Percentiles rank a stretch among this genome's conserved stretches.
Evolutionary conservation across 306 rosid genomes (phyloP).

Genomic region (Alnus glutinosa): DNA sequence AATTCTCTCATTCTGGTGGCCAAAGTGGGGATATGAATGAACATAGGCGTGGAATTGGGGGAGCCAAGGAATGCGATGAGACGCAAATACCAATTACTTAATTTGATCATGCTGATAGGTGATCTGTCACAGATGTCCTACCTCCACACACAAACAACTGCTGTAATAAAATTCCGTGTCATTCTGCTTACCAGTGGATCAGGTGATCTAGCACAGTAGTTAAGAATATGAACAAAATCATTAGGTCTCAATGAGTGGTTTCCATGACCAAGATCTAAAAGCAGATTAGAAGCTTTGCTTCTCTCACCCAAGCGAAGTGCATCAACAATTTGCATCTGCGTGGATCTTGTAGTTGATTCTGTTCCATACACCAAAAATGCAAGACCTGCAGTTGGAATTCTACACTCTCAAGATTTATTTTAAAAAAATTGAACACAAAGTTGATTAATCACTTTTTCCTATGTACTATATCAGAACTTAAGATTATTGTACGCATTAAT

Average conservation of each 20-base stretch:
- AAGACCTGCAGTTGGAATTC: conserved; percentile 36
- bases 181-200: conserved; percentile 80
- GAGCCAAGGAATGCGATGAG: no score
- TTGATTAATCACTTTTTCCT: neutral
- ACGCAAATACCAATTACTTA: neutral
- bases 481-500: neutral
- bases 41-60: neutral
- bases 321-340: conserved; percentile 56
- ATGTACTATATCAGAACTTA: no score
- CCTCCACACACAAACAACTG: neutral
- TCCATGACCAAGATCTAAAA: conserved; percentile 49
- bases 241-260: conserved; percentile 46
- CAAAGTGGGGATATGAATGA: neutral
- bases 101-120: neutral
- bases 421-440: neutral
- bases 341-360: conserved; percentile 29
- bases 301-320: conserved; percentile 65
- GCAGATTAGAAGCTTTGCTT: conserved; percentile 62
- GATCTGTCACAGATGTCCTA: neutral
- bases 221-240: conserved; percentile 60
- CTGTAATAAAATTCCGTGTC: conserved; percentile 4
- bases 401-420: neutral
- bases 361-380: conserved; percentile 32
- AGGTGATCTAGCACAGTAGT: conserved; percentile 63
- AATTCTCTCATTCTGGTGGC: neutral